Base-by-base conservation (phyloP, 768 basidiomycete genomes). In the Tulasnella sp. region DNA sequence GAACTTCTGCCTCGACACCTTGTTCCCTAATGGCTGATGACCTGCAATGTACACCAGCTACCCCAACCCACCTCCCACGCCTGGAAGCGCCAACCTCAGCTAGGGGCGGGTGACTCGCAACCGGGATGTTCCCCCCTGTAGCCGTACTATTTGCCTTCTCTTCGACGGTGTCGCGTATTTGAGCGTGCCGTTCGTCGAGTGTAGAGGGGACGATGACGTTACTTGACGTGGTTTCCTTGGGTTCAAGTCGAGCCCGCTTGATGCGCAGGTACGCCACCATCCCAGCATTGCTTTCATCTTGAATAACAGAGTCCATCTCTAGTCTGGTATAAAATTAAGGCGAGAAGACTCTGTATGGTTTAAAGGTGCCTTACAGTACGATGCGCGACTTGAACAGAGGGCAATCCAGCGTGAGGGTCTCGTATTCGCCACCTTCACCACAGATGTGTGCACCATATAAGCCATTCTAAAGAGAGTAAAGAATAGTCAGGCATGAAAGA, bases 381-480 rank as follows among this genome's bases (percentile, higher is more conserved):
- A 99, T 92, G 14, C 89, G 87, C 52, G 89, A 88, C 82, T 94
- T 94, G 89, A 97, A 99, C 18, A 97, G 83, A 0, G 97, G 94
- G 80, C 93, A 94, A 82, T 98, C 94, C 18, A 96, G 86, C 0
- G 97, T 98, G 79, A 99, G 87, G 0, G 93, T 94, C 84, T 99
- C 98, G 85, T 98, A 99, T 86, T 99, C 98, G 2, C 98, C 98
- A 1, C 98, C 98, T 86, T 99, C 98, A 14, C 98, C 98, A 81
- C 97, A 98, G 1, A 97, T 89, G 84, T 99, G 98, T 0, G 93
- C 92, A 5, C 96, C 96, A 82, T 96, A 99, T 38, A 90, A 85
- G 14, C 85, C 83, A 84, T 97, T 95, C 95, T 96, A 81, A 2
- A 24, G 21, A 46, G 27, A 18, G 44, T 19, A 68, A 74, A 42